phyloP scores from a whole-genome alignment of 257 asterid species.

The Solanum peruvianum region DNA sequence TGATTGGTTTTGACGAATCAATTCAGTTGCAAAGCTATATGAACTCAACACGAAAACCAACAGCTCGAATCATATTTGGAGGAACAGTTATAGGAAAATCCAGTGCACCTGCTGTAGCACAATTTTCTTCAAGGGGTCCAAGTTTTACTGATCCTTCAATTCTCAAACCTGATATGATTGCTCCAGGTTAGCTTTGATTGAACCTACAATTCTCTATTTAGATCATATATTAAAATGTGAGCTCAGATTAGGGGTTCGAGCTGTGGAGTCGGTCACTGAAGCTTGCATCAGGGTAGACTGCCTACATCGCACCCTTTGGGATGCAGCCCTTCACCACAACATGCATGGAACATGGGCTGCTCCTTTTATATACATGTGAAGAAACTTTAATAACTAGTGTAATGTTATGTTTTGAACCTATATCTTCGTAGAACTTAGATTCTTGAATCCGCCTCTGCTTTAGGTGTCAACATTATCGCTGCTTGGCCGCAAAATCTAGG shows the following conservation, averaged over 20 bases:
- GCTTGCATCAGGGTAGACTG: neutral
- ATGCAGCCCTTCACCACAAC: neutral
- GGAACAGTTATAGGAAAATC: slow-evolving; percentile 4
- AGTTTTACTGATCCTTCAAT: slow-evolving; percentile 4
- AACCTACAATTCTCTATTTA: neutral
- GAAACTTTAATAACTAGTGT: neutral
- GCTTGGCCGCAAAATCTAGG: slow-evolving; percentile 95
- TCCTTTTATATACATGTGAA: neutral
- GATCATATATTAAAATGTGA: neutral
- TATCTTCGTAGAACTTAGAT: neutral
- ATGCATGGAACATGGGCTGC: neutral
- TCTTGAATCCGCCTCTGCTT: slow-evolving; percentile 19
- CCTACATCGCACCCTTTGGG: neutral
- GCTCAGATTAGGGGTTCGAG: neutral
- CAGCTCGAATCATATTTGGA: slow-evolving; percentile 5
- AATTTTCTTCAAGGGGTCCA: slow-evolving; percentile 4
- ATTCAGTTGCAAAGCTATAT: neutral
- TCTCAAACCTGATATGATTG: slow-evolving; percentile 7
- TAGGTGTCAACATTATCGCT: slow-evolving; percentile 89
- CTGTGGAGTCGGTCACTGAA: neutral
- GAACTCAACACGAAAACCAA: slow-evolving; percentile 2
- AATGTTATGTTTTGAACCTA: neutral
- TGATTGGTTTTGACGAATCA: slow-evolving; percentile 6
- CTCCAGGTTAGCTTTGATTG: neutral
- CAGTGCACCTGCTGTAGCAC: slow-evolving; percentile 7